Conservation (phyloP, 192 early-diverging fungal species). For the Rhizoclosmatium sp. region DNA sequence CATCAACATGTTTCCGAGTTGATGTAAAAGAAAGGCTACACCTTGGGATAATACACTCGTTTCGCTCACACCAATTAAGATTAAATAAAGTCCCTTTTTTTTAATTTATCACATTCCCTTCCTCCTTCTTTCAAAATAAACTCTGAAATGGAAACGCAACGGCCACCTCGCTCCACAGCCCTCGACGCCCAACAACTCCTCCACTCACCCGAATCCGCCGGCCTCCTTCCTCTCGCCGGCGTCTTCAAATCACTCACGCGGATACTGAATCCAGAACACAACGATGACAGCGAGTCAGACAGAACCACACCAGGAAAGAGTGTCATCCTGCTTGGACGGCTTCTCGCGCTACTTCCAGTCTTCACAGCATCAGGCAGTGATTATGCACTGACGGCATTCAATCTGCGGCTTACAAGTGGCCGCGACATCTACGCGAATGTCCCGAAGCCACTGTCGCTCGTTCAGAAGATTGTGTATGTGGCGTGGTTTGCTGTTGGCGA, state of each 20-base stretch:
- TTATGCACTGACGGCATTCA: not conserved
- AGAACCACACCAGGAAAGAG: not conserved
- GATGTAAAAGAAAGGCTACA: not conserved
- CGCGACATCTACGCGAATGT: not conserved
- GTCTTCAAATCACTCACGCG: not conserved
- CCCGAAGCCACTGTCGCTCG: not conserved
- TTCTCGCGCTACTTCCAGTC: not conserved
- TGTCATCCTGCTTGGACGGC: not conserved
- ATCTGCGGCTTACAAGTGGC: not conserved
- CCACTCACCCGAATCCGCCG: not conserved
- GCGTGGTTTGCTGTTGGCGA: not conserved
- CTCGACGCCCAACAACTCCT: not conserved
- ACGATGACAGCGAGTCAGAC: not conserved
- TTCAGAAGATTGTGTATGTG: not conserved
- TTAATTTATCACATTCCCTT: too few species aligned
- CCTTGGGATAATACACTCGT: too few species aligned
- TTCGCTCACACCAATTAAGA: not conserved
- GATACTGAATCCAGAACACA: not conserved
- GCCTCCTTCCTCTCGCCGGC: not conserved
- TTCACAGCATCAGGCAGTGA: not conserved
- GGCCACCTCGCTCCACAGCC: not conserved
- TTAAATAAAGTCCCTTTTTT: not conserved
- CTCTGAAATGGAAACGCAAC: not conserved
- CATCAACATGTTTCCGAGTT: slow-evolving; percentile 36
- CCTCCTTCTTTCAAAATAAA: too few species aligned